These are phyloP conservation scores for Boletus subcaerulescens DNA, from an alignment of 768 basidiomycete species.

Conservation along the genomic window DNA sequence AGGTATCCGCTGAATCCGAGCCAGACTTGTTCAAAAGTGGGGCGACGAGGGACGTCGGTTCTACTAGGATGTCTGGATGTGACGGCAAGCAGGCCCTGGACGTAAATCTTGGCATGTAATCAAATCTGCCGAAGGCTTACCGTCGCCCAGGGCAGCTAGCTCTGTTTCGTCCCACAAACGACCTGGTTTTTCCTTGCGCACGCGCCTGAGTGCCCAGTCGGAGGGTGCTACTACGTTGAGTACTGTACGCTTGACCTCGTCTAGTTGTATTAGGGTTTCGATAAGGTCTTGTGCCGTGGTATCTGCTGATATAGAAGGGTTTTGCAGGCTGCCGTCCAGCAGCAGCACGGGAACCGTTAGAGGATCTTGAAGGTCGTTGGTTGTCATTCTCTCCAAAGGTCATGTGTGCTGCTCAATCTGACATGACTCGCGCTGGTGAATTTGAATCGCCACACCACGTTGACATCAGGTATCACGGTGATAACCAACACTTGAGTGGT, in stretches of 20 bases:
- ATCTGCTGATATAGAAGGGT: constrained; percentile 53
- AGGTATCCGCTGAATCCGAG: constrained; percentile 21
- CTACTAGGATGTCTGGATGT: constrained; percentile 44
- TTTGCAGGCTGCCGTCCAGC: constrained; percentile 57
- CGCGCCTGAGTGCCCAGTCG: constrained; percentile 69
- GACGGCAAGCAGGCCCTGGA: background rate
- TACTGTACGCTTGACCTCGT: constrained; percentile 51
- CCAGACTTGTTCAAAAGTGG: constrained; percentile 48
- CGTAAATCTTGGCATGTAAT: constrained; percentile 10
- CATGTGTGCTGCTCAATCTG: background rate
- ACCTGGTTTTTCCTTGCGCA: constrained; percentile 57
- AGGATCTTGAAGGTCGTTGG: constrained; percentile 29
- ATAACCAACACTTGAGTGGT: background rate
- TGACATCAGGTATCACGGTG: background rate
- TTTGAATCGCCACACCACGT: background rate
- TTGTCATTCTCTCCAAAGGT: constrained; percentile 14
- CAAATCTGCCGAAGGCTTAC: constrained; percentile 35
- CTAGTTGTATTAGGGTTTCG: constrained; percentile 42
- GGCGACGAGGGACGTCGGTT: constrained; percentile 43
- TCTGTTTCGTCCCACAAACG: constrained; percentile 71
- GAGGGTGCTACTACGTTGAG: constrained; percentile 49
- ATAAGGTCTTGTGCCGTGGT: constrained; percentile 63
- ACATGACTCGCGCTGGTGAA: too few relatives aligned
- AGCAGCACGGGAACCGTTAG: constrained; percentile 59
- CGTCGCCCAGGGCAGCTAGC: constrained; percentile 60